Evolutionary conservation across 495 filamentous ascomycete genomes (phyloP).

Genomic region (Mycothermus thermophilus): DNA sequence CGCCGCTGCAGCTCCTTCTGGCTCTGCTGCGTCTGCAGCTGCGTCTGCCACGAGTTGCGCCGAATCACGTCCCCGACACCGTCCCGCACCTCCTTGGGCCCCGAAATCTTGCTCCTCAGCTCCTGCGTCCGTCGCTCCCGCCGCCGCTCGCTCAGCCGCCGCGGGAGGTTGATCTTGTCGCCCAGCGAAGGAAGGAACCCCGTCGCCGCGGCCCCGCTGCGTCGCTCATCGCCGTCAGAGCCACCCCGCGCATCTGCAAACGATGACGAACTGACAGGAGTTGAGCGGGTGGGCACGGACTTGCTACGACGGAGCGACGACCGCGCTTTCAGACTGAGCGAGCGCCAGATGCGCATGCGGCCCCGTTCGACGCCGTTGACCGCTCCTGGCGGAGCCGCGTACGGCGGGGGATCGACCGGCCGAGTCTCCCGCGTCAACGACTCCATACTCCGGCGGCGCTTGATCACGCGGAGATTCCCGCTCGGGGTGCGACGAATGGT

Average conservation of each 20-base stretch:
- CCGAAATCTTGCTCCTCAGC: conserved; percentile 53
- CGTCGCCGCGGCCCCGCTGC: too few relatives aligned
- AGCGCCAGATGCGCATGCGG: neutral
- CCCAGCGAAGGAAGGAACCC: conserved; percentile 23
- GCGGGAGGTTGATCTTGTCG: conserved; percentile 32
- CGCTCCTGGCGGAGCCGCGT: neutral
- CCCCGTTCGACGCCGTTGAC: neutral
- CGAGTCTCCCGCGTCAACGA: conserved; percentile 15
- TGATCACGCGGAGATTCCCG: conserved; percentile 37
- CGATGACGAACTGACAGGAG: too few relatives aligned
- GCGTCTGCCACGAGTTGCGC: conserved; percentile 15
- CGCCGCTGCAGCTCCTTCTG: too few relatives aligned
- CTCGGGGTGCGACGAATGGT: conserved; percentile 37
- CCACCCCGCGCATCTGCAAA: neutral
- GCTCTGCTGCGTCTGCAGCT: neutral
- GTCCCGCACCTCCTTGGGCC: conserved; percentile 34
- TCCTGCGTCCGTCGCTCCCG: conserved; percentile 51
- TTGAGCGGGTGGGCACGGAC: too few relatives aligned
- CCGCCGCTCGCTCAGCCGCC: conserved; percentile 44
- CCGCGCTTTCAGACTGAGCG: neutral
- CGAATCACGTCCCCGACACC: conserved; percentile 40
- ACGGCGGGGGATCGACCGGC: neutral
- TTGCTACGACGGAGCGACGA: too few relatives aligned
- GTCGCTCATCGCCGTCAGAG: neutral
- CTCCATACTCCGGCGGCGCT: conserved; percentile 28